Base-by-base conservation (phyloP, 257 asterid species). In the Ilex aquifolium region DNA sequence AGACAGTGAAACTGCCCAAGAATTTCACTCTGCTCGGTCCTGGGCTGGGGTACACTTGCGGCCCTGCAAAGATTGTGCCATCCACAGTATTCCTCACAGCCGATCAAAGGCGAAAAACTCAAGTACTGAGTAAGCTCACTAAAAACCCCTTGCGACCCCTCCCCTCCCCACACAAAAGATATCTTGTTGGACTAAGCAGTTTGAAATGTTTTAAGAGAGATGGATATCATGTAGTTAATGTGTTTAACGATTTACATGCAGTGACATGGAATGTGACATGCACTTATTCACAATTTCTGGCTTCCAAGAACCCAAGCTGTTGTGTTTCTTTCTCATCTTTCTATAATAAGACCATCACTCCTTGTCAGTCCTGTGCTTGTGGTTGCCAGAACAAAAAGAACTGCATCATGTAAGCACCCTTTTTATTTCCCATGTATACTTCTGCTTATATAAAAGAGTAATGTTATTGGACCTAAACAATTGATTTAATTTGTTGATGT, bases 41-140 rank as follows among this genome's bases (percentile, higher is more conserved):
- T 0, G 90, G 86, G 6, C 86, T 76, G 0, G 86, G 88, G 11
- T 83, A 86, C 59, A 83, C 83, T 1, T 86, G 95, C 54, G 88
- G 88, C 12, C 78, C 66, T 10, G 76, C 88, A 66, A 64, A 44
- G 44, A 31, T 63, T 3, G 90, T 75, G 32, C 42, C 56, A 29
- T 80, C 82, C 0, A 83, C 73, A 66, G 72, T 32, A 58, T 86
- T 76, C 49, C 7, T 42, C 9, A 27, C 77, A 3, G 65, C 70
- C 1, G 94, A 85, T 60, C 58, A 64, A 73, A 62, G 90, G 46
- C 66, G 93, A 66, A 63, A 63, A 17, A 82, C 93, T 50, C 93
- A 80, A 72, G 87, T 87, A 29, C 40, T 80, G 63, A 74, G 93
- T 85, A 75, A 85, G 85, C 21, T 14, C 21, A 4, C 1, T 50